Base-by-base conservation (phyloP, 306 rosid species). In the Alnus rubra region DNA sequence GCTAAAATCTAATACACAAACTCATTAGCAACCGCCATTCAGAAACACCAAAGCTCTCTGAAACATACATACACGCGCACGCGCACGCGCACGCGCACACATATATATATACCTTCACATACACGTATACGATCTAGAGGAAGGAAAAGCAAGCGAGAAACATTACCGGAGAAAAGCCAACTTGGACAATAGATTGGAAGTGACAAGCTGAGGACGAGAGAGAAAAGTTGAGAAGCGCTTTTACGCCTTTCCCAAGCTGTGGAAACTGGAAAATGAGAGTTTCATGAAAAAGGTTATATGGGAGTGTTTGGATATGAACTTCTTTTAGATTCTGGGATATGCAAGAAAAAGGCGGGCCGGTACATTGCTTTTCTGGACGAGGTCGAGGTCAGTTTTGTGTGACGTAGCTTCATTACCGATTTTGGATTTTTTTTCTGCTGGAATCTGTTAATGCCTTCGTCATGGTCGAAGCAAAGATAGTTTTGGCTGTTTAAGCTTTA, bases 301-400 rank as follows among this genome's bases (percentile, higher is more conserved):
- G 60, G 4, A 14, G 45, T 47, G 71, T 70, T 75, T 74, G 88
- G 78, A 85, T 75, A 75, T 71, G 42, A 16, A 75, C 54, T 54
- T 49, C 72, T 44, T 69, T 72, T 50, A 80, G 88, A 79, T 84
- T 87, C 90, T 87, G 75, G 90, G 76, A 87, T 87, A 87, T 87
- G 53, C 90, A 84, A 42, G 0, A 9, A 15, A 54, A 74, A 58
- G 37, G n/a, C 1, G 0, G 50, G 5, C 7, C 8, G 48, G 73
- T 18, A 44, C 50, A 10, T 1, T 31, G 31, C 53, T 71, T 71
- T 71, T 13, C 39, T 71, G 9, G n/a, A 11, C 5, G 56, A 23
- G 55, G 35, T 23, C n/a, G 31, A 62, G 59, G 4, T 23, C 6
- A 14, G 28, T 15, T 51, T 3, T 18, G 59, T 6, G 19, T 9